Percentiles rank a stretch among this genome's conserved stretches.
Conservation (phyloP, 768 basidiomycete genomes). For the Amylocystis lapponica region DNA sequence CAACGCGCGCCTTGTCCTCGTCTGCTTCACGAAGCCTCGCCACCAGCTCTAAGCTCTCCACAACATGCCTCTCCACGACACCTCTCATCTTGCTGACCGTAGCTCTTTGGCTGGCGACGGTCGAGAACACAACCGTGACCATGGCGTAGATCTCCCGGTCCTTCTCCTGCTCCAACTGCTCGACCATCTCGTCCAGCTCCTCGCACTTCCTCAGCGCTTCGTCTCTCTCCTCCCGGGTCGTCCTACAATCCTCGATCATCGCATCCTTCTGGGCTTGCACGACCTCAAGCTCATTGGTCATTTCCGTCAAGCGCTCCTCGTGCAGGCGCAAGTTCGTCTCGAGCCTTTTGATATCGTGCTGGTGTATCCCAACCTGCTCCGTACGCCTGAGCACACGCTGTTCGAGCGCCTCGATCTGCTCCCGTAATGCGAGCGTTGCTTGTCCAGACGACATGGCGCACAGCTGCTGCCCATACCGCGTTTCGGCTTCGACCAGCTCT, state of each 20-base stretch:
- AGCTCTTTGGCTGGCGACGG: conserved; percentile 8
- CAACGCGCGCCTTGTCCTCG: background rate
- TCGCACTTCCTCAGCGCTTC: conserved; percentile 52
- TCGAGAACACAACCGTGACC: conserved; percentile 17
- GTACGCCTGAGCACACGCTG: conserved; percentile 56
- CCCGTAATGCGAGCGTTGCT: conserved; percentile 47
- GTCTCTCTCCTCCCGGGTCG: conserved; percentile 69
- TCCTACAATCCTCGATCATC: conserved; percentile 82
- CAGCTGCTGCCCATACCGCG: conserved; percentile 62
- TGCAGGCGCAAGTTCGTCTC: conserved; percentile 71
- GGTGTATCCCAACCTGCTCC: conserved; percentile 72
- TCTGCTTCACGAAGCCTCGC: background rate
- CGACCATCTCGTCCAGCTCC: conserved; percentile 56
- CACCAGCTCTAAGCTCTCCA: background rate
- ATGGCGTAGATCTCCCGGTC: conserved; percentile 20
- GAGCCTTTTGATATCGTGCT: conserved; percentile 71
- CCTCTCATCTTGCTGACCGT: background rate
- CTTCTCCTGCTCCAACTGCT: conserved; percentile 27
- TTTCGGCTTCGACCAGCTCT: conserved; percentile 52
- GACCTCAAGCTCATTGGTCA: conserved; percentile 64
- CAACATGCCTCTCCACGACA: background rate
- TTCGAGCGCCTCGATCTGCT: conserved; percentile 68
- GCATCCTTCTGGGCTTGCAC: conserved; percentile 63
- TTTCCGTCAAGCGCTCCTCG: conserved; percentile 68
- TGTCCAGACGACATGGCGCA: conserved; percentile 51